Percentiles rank a stretch among this genome's conserved stretches.
phyloP scores from a whole-genome alignment of 305 asterid genomes.

The Plantago coronopus region DNA sequence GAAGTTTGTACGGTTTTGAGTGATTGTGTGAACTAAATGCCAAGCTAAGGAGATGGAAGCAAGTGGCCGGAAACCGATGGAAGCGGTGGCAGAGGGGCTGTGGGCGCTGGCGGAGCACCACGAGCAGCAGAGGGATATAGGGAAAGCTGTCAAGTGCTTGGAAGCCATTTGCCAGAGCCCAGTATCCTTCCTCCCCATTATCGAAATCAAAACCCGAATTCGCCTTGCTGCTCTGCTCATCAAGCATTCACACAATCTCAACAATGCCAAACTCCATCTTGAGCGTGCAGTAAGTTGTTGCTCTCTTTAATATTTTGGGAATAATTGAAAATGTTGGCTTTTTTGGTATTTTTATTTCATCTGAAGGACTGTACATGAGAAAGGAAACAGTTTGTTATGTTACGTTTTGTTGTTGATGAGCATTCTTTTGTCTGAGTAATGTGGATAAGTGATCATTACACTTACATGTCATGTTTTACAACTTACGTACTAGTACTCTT shows the following conservation, averaged over 20 bases:
- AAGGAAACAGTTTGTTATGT: no score
- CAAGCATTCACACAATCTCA: conserved; percentile 81
- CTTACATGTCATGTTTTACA: no score
- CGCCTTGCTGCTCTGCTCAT: conserved; percentile 81
- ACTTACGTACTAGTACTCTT: no score
- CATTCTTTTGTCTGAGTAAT: no score
- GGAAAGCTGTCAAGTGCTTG: conserved; percentile 80
- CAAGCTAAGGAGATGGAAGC: no score
- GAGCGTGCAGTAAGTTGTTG: conserved; percentile 65
- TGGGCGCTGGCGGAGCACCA: conserved; percentile 88
- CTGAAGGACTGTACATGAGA: no score
- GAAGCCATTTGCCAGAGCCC: conserved; percentile 92
- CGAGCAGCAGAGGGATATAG: conserved; percentile 74
- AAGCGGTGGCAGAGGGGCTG: conserved; percentile 90
- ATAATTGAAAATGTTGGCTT: background rate
- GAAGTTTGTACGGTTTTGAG: no score
- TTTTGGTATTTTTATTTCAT: background rate
- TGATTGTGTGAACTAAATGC: no score
- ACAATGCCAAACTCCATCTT: conserved; percentile 89
- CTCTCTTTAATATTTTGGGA: background rate
- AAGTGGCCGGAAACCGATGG: conserved; percentile 40
- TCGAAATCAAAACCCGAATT: conserved; percentile 89
- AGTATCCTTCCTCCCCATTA: conserved; percentile 79
- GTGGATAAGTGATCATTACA: no score
- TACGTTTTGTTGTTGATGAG: no score